Evolutionary conservation across 164 flowering plant species (phyloP).

Genomic region (Umbellularia californica): DNA sequence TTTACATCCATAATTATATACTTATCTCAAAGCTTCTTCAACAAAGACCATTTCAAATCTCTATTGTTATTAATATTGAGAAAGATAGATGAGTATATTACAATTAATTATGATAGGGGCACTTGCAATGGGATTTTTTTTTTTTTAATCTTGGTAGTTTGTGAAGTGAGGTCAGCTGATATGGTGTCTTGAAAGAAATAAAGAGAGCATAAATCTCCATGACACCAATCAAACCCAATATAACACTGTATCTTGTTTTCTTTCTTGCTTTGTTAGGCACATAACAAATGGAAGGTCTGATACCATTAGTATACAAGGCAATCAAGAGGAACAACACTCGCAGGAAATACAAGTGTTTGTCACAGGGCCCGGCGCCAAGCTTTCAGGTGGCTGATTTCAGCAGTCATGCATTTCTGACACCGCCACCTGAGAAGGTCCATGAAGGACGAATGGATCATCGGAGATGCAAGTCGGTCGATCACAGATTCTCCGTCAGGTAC

Average conservation of each 20-base stretch:
- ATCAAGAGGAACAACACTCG: slow-evolving; percentile 13
- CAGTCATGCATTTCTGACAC: neutral
- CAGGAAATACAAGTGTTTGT: slow-evolving; percentile 10
- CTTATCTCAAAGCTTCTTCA: no score
- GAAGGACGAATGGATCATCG: neutral
- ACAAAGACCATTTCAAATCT: no score
- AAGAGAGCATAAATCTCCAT: neutral
- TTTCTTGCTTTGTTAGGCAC: neutral
- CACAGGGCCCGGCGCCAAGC: slow-evolving; percentile 7
- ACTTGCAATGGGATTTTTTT: no score
- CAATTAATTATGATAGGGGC: no score
- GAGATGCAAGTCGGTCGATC: neutral
- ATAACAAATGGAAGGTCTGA: slow-evolving; percentile 11
- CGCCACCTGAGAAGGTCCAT: neutral
- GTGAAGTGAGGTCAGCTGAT: neutral
- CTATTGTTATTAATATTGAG: no score
- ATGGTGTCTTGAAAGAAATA: neutral
- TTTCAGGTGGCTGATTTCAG: neutral
- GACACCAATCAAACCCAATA: neutral
- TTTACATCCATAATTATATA: no score
- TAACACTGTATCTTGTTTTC: neutral
- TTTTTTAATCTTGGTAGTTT: no score
- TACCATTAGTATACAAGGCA: slow-evolving; percentile 14
- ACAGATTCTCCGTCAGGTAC: neutral
- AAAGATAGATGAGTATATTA: no score